Evolutionary conservation across 73 alveolate species (phyloP).

Genomic region (Breviolum minutum): DNA sequence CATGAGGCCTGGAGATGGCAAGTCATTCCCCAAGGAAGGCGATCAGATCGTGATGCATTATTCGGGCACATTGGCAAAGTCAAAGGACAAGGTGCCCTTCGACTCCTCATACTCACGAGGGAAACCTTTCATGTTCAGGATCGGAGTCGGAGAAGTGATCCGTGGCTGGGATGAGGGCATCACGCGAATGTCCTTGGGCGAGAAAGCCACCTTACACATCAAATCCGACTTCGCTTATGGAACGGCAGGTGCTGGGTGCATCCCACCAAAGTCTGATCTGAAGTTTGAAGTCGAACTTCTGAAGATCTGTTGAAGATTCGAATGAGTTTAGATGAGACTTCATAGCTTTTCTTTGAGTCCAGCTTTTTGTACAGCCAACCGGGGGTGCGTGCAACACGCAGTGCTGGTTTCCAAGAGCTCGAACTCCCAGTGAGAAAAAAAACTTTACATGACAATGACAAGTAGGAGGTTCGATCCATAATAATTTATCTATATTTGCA

Average conservation of each 20-base stretch:
- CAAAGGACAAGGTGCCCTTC: background rate
- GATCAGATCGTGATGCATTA: slow-evolving; percentile 46
- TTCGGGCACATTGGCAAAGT: background rate
- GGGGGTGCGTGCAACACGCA: no score
- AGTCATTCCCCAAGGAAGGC: slow-evolving; percentile 98
- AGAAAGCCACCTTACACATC: slow-evolving; percentile 97
- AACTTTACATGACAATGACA: no score
- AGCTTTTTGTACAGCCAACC: no score
- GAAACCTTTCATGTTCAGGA: slow-evolving; percentile 45
- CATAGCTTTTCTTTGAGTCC: no score
- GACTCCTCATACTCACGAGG: background rate
- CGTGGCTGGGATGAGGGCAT: slow-evolving; percentile 99
- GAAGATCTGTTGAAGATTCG: no score
- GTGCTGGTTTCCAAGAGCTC: no score
- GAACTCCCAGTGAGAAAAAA: no score
- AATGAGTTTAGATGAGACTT: no score
- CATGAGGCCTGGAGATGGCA: slow-evolving; percentile 98
- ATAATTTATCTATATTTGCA: no score
- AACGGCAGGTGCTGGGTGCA: slow-evolving; percentile 45
- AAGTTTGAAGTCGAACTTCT: background rate
- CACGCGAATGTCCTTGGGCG: slow-evolving; percentile 98
- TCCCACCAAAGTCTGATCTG: slow-evolving; percentile 50
- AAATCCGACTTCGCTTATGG: slow-evolving; percentile 99
- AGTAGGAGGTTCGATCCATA: no score
- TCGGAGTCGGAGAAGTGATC: slow-evolving; percentile 99